A percentile compares a stretch with the other conserved stretches of the same genome.
Evolutionary conservation across 73 alveolate genomes (phyloP).

Genomic region (Paramecium pentaurelia): DNA sequence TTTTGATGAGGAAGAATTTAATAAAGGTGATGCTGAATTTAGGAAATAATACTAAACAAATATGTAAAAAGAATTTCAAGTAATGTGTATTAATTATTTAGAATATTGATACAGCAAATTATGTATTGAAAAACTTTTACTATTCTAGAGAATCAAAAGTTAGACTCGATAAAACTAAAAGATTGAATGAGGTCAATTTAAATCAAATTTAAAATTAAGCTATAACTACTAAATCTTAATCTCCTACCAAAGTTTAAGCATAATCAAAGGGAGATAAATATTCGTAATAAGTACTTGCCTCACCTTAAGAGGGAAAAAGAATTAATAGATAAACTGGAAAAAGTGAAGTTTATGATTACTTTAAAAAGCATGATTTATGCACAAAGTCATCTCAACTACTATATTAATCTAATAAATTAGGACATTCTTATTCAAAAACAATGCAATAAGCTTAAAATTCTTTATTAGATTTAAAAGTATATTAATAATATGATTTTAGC

Average conservation of each 20-base stretch:
- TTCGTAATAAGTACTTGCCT: background rate
- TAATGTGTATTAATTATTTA: background rate
- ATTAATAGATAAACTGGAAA: background rate
- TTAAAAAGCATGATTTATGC: background rate
- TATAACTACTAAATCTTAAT: background rate
- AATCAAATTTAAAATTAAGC: background rate
- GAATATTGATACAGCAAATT: background rate
- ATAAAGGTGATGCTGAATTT: conserved; percentile 58
- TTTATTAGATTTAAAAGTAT: background rate
- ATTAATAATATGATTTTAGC: background rate
- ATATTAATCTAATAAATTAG: background rate
- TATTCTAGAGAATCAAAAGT: background rate
- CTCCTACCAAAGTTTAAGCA: background rate
- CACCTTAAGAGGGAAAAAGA: conserved; percentile 17
- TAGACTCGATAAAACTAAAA: background rate
- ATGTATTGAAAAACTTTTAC: background rate
- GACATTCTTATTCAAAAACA: conserved; percentile 21
- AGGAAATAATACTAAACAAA: conserved; percentile 6
- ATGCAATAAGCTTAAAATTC: background rate
- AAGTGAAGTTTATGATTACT: conserved; percentile 31
- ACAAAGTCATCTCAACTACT: conserved; percentile 2
- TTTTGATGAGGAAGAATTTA: conserved; percentile 62
- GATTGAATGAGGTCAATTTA: background rate
- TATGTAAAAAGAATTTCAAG: background rate
- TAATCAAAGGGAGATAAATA: background rate